A percentile compares a stretch with the other conserved stretches of the same genome.
Conservation (phyloP, 768 basidiomycete species). For the Mycena albidolilacea region DNA sequence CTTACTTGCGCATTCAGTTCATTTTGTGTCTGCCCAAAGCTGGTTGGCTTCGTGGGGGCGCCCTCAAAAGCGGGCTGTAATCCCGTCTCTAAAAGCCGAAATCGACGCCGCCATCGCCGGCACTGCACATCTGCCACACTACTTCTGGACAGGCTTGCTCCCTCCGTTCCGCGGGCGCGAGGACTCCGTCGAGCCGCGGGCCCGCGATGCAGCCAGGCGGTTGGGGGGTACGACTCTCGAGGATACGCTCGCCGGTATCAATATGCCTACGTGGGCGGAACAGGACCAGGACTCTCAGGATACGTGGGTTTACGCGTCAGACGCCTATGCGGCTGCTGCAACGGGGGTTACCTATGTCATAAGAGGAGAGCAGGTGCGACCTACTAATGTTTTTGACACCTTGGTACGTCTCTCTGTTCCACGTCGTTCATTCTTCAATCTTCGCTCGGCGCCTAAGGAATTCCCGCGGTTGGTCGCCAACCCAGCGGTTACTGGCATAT, state of each 20-base stretch:
- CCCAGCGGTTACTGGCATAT: constrained; percentile 1
- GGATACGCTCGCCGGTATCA: constrained; percentile 5
- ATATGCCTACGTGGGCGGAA: not conserved
- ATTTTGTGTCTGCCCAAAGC: too few relatives aligned
- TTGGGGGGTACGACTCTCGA: constrained; percentile 20
- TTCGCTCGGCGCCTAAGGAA: not conserved
- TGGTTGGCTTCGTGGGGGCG: too few relatives aligned
- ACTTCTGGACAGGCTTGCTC: constrained; percentile 18
- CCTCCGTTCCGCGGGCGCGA: constrained; percentile 9
- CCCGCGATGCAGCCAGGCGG: constrained; percentile 4
- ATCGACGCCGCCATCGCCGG: constrained; percentile 7
- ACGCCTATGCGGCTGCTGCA: constrained; percentile 4
- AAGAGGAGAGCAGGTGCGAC: constrained; percentile 15
- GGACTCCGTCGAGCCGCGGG: constrained; percentile 12
- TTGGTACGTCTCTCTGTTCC: not conserved
- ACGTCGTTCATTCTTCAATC: not conserved
- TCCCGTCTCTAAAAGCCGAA: not conserved
- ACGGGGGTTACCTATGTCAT: constrained; percentile 2
- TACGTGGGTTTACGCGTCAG: constrained; percentile 17
- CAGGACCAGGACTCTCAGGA: constrained; percentile 2
- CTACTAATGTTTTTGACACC: constrained; percentile 15
- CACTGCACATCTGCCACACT: not conserved
- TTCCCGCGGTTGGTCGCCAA: not conserved
- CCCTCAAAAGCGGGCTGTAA: too few relatives aligned
- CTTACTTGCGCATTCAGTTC: too few relatives aligned